Conservation (phyloP, 2,329 filamentous ascomycete genomes). For the Penicillium sp. region DNA sequence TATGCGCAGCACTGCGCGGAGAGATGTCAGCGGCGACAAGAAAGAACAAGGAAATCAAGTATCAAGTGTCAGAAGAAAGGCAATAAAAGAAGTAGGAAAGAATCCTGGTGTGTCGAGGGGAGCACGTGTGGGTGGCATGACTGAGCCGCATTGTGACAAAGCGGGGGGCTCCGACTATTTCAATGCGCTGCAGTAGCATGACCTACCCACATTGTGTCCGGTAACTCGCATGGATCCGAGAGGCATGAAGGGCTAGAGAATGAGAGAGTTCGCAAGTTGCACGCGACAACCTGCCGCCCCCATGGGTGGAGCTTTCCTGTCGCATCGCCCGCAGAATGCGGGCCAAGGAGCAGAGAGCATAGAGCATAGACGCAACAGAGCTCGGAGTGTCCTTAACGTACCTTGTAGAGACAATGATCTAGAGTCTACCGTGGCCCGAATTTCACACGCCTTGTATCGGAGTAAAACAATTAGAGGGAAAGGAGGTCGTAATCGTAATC, state of each 20-base stretch:
- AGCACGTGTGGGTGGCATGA: slow-evolving; percentile 19
- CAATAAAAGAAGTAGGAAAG: not conserved
- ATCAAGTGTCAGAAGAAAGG: not conserved
- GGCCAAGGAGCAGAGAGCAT: not conserved
- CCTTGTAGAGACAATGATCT: slow-evolving; percentile 6
- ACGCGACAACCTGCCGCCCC: not conserved
- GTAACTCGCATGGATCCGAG: not conserved
- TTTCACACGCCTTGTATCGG: slow-evolving; percentile 1
- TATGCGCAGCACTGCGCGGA: slow-evolving; percentile 14
- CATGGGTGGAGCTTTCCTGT: not conserved
- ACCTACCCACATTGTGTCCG: not conserved
- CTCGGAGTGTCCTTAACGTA: slow-evolving; percentile 3
- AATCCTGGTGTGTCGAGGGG: not conserved
- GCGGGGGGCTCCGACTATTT: slow-evolving; percentile 4
- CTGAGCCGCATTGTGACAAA: slow-evolving; percentile 12
- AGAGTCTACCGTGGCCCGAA: slow-evolving; percentile 8
- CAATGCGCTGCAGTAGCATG: slow-evolving; percentile 1
- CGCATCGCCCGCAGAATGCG: not conserved
- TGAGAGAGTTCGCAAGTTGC: not conserved
- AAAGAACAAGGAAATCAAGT: not conserved
- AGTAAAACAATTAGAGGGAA: slow-evolving; percentile 11
- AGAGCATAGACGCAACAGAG: not conserved
- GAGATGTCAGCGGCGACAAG: not conserved
- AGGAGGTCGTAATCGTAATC: slow-evolving; percentile 27
- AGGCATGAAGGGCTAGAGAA: not conserved